phyloP scores from a whole-genome alignment of 768 basidiomycete species.

The Pulveroboletus sp. region DNA sequence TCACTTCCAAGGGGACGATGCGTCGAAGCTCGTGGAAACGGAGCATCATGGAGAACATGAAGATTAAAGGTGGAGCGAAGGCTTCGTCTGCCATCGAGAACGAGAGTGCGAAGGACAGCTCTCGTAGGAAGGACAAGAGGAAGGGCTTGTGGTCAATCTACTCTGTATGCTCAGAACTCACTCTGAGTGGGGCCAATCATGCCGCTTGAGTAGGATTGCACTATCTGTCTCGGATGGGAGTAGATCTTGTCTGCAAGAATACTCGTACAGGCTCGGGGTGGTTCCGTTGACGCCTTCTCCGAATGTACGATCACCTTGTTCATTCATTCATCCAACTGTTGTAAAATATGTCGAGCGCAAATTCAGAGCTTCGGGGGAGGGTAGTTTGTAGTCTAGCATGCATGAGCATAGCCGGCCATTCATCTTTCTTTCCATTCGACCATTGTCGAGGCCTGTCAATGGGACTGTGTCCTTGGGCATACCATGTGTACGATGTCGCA shows the following conservation, averaged over 20 bases:
- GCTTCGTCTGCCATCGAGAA: conserved; percentile 14
- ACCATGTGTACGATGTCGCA: no score
- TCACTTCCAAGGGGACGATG: conserved; percentile 17
- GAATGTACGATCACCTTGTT: background rate
- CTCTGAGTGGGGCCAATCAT: conserved; percentile 9
- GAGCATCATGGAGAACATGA: conserved; percentile 16
- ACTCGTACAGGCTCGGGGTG: no score
- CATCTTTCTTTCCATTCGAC: no score
- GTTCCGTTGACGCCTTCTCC: background rate
- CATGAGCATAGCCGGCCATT: no score
- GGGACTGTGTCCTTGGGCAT: no score
- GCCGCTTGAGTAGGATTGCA: background rate
- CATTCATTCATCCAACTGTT: background rate
- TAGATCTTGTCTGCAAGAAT: background rate
- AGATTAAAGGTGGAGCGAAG: conserved; percentile 8
- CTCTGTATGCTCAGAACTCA: conserved; percentile 26
- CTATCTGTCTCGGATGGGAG: background rate
- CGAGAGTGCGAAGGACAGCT: background rate
- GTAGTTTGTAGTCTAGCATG: no score
- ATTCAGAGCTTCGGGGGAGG: no score
- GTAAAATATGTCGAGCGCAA: no score
- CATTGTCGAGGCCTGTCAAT: no score
- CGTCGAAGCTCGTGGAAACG: conserved; percentile 27
- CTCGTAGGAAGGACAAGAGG: conserved; percentile 19
- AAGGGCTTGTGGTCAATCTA: conserved; percentile 28